Base-by-base conservation (phyloP, 352 stramenopile genomes). In the Poterioochromonas sp. region DNA sequence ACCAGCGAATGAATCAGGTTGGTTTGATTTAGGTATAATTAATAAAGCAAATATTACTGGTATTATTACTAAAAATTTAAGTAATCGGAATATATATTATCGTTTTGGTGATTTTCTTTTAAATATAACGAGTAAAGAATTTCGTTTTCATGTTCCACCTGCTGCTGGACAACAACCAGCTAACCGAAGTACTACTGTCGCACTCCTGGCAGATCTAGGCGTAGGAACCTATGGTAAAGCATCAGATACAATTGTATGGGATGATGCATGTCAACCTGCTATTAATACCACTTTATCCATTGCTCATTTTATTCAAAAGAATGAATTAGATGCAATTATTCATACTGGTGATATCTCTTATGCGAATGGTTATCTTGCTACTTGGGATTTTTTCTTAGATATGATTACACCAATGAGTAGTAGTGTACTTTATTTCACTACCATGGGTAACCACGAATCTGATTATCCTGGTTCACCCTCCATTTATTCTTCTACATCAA, bases 331-430 rank as follows among this genome's bases (percentile, higher is more conserved):
- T 62, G 81, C 83, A 41, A 77, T 87, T 0, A 63, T 88, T 53
- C 85, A 87, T 74, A 79, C 86, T 0, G 85, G 86, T 44, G 86
- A 90, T 71, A 70, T 89, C 18, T 85, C 83, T 43, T 90, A 90
- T 74, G 85, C 85, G 18, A 51, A 80, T 18, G 86, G 84, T 43
- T 90, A 82, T 69, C 1, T 69, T 1, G 5, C 40, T 2, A 34
- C 83, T 0, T 90, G 86, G 86, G 86, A 90, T 29, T 53, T 73
- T 35, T 81, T 54, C 26, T 78, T 83, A 20, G 78, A 82, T 29
- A 73, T 86, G 3, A 76, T 88, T 22, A 68, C 86, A 79, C 83
- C 83, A 8, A 54, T 74, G 1, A 1, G 51, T 8, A 8, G 22
- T 5, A 1, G 40, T 8, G 15, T 34, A 39, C 29, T 54, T 8